Percentiles rank a stretch among this genome's conserved stretches.
Evolutionary conservation across 2,329 filamentous ascomycete genomes (phyloP).

Genomic region (Colletotrichum zoysiae): DNA sequence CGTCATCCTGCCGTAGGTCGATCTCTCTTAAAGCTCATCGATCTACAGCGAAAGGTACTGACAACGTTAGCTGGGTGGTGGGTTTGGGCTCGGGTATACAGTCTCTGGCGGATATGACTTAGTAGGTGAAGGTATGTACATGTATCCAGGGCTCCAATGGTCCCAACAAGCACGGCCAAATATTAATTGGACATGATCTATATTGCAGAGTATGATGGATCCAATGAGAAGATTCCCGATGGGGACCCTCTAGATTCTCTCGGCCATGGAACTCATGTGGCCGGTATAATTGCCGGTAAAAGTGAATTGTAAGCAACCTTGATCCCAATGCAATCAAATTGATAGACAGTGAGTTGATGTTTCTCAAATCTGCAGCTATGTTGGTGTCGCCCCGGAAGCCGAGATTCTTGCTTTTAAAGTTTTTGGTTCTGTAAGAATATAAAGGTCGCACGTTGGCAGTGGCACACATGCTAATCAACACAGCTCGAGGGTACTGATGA

Average conservation of each 20-base stretch:
- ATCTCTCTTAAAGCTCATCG: background rate
- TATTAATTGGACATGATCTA: background rate
- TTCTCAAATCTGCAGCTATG: conserved; percentile 17
- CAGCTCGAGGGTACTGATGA: conserved; percentile 41
- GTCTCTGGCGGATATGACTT: conserved; percentile 46
- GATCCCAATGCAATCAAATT: background rate
- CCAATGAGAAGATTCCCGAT: conserved; percentile 49
- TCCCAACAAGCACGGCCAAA: accelerated
- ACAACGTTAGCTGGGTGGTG: conserved; percentile 46
- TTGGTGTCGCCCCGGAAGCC: conserved; percentile 46
- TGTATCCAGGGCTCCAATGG: background rate
- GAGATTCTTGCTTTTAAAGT: conserved; percentile 46
- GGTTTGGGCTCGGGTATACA: conserved; percentile 44
- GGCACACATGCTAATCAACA: background rate
- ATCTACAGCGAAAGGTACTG: background rate
- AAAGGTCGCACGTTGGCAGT: background rate
- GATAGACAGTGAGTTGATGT: no score
- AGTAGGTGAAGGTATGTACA: conserved; percentile 42
- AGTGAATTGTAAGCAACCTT: conserved; percentile 23
- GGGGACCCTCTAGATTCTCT: conserved; percentile 52
- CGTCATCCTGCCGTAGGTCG: conserved; percentile 40
- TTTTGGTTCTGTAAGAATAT: conserved; percentile 41
- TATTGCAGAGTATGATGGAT: conserved; percentile 29
- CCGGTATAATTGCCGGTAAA: conserved; percentile 47
- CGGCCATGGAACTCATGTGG: conserved; percentile 50